A percentile compares a stretch with the other conserved stretches of the same genome.
These are phyloP conservation scores for Botrytis paeoniae DNA, from an alignment of 2,329 filamentous ascomycete genomes.

Conservation along the genomic window DNA sequence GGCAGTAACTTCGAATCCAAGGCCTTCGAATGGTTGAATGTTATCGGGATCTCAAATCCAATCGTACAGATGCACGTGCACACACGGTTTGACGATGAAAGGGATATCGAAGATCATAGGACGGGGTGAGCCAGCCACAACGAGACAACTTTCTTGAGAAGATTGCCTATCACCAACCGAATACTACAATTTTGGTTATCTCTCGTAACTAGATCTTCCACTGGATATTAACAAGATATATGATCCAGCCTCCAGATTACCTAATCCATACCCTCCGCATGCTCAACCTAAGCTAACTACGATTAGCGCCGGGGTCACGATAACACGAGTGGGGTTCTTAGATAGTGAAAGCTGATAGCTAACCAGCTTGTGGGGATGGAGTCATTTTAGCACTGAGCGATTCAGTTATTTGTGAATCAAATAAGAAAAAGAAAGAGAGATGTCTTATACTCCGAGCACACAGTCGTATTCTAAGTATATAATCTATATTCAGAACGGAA, in stretches of 20 bases:
- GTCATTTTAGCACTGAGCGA: neutral
- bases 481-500: neutral
- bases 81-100: neutral
- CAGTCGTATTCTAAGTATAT: neutral
- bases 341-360: neutral
- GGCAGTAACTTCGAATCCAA: neutral
- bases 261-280: neutral
- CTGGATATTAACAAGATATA: neutral
- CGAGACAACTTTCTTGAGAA: neutral
- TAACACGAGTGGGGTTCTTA: neutral
- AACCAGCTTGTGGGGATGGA: neutral
- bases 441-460: neutral
- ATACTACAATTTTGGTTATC: neutral
- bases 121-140: neutral
- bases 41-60: neutral
- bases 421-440: neutral
- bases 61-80: neutral
- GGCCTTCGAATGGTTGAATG: neutral
- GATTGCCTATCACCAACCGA: neutral
- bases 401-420: neutral
- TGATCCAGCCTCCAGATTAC: neutral
- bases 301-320: neutral
- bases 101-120: neutral
- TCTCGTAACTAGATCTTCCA: neutral
- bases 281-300: neutral